Evolutionary conservation across 345 rosid genomes (phyloP).

Genomic region (Isatis tinctoria): DNA sequence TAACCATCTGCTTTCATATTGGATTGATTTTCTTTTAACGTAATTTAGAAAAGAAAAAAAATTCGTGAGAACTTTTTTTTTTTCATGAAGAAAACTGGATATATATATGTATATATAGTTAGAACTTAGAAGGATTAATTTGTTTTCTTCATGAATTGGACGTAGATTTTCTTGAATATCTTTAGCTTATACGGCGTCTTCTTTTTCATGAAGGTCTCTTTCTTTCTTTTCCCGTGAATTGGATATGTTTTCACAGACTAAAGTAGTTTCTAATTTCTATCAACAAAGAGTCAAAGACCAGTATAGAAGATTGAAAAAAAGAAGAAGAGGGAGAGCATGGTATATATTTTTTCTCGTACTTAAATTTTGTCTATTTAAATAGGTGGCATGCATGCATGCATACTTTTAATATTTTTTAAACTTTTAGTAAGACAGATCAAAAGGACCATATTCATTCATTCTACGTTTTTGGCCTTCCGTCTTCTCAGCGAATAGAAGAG

Average conservation of each 20-base stretch:
- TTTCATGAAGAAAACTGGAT: too few species aligned
- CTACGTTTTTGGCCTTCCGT: constrained; percentile 1
- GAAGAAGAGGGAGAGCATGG: neutral
- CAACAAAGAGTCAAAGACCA: neutral
- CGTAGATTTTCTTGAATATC: too few species aligned
- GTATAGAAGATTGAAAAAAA: neutral
- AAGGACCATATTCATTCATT: neutral
- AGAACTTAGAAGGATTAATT: neutral
- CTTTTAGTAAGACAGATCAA: neutral
- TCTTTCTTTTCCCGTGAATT: too few species aligned
- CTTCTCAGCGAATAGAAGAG: constrained; percentile 26
- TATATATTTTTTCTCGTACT: neutral
- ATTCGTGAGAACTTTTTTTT: too few species aligned
- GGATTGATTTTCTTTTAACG: too few species aligned
- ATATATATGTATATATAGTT: too few species aligned
- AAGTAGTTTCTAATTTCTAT: neutral
- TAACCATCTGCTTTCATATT: too few species aligned
- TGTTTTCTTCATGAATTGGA: neutral
- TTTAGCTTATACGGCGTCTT: too few species aligned
- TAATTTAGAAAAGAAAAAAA: too few species aligned
- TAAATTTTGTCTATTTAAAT: neutral
- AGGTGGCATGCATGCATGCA: constrained; percentile 15
- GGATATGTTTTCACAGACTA: too few species aligned
- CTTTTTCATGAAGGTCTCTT: too few species aligned
- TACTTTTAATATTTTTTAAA: neutral